These are phyloP conservation scores for Coemansia sp. DNA, from an alignment of 192 early-diverging fungal species.

Conservation along the genomic window DNA sequence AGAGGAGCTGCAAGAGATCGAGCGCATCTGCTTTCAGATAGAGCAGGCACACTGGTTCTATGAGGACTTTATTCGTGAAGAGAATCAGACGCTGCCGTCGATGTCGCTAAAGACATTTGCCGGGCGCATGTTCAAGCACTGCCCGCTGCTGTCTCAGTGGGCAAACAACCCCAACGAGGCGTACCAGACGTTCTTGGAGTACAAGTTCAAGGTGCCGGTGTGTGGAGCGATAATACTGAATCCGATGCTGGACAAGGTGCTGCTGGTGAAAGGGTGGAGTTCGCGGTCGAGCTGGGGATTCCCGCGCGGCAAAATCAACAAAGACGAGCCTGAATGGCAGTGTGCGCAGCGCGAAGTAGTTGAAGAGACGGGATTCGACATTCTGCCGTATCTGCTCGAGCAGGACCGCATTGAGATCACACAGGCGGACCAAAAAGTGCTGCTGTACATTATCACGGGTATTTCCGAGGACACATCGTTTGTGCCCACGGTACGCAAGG, in stretches of 20 bases:
- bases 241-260: slow-evolving; percentile 64
- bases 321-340: slow-evolving; percentile 82
- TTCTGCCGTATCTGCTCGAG: slow-evolving; percentile 64
- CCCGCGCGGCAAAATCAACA: slow-evolving; percentile 98
- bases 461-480: slow-evolving; percentile 82
- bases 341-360: slow-evolving; percentile 94
- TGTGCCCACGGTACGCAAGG: slow-evolving; percentile 82
- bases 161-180: slow-evolving; percentile 83
- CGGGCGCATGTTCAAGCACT: slow-evolving; percentile 82
- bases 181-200: slow-evolving; percentile 90
- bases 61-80: slow-evolving; percentile 94
- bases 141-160: slow-evolving; percentile 88
- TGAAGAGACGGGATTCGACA: slow-evolving; percentile 96
- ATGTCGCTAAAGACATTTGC: slow-evolving; percentile 86
- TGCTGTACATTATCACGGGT: slow-evolving; percentile 88
- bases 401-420: slow-evolving; percentile 85
- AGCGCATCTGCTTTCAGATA: slow-evolving; percentile 96
- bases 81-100: slow-evolving; percentile 75
- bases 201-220: slow-evolving; percentile 94
- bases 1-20: slow-evolving; percentile 91
- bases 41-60: slow-evolving; percentile 99
- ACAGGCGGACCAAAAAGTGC: slow-evolving; percentile 86
- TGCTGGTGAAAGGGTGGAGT: slow-evolving; percentile 94
- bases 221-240: slow-evolving; percentile 98
- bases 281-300: slow-evolving; percentile 93